A percentile compares a stretch with the other conserved stretches of the same genome.
phyloP scores from a whole-genome alignment of 352 stramenopile species.

The Globisporangium megalacanthum region DNA sequence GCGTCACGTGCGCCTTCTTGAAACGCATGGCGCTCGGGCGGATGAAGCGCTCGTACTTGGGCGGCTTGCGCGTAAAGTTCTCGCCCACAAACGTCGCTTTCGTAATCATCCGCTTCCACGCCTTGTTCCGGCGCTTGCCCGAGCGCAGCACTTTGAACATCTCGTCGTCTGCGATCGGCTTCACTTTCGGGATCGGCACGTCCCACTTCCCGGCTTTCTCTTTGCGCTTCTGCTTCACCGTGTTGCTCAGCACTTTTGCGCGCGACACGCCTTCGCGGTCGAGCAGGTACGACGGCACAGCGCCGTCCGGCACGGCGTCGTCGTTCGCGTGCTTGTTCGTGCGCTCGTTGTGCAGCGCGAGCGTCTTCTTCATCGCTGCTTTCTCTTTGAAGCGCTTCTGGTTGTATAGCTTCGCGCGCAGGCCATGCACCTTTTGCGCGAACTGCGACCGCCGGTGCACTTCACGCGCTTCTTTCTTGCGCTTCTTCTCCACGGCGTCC shows the following conservation, averaged over 20 bases:
- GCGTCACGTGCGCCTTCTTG: slow-evolving; percentile 99
- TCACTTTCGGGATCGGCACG: slow-evolving; percentile 98
- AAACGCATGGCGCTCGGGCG: slow-evolving; percentile 97
- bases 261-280: slow-evolving; percentile 98
- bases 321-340: slow-evolving; percentile 99
- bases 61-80: slow-evolving; percentile 98
- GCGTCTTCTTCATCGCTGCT: slow-evolving; percentile 99
- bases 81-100: slow-evolving; percentile 99
- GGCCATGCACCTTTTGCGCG: slow-evolving; percentile 97
- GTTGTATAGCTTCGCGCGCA: slow-evolving; percentile 99
- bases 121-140: slow-evolving; percentile 95
- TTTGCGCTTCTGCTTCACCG: slow-evolving; percentile 99
- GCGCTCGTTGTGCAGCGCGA: slow-evolving; percentile 98
- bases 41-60: slow-evolving; percentile 99
- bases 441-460: slow-evolving; percentile 97
- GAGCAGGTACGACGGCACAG: slow-evolving; percentile 98
- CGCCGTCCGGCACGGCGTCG: slow-evolving; percentile 94
- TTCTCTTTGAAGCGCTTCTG: slow-evolving; percentile 99
- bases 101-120: slow-evolving; percentile 89
- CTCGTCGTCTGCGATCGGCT: slow-evolving; percentile 99
- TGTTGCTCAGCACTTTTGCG: slow-evolving; percentile 99
- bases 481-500: slow-evolving; percentile 94
- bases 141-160: slow-evolving; percentile 99
- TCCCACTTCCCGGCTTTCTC: slow-evolving; percentile 99
- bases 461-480: slow-evolving; percentile 98